Percentiles rank a stretch among this genome's conserved stretches.
These are phyloP conservation scores for Meyerozyma carpophila DNA, from an alignment of 1,139 yeast species.

Conservation along the genomic window DNA sequence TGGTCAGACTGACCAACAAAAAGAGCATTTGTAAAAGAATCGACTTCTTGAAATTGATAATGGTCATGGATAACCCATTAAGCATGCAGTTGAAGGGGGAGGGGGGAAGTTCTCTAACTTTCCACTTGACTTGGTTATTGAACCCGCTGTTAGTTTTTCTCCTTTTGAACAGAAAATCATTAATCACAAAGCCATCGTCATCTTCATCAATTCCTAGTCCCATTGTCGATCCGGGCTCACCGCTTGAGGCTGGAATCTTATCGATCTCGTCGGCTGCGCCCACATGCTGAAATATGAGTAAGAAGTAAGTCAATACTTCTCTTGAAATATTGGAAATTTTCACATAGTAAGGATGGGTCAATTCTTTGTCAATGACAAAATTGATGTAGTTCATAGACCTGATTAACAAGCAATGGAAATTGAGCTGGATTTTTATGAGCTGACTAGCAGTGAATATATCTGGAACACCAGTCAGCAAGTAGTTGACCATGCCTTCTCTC, in stretches of 20 bases:
- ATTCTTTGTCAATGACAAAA: conserved; percentile 42
- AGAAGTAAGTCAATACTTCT: conserved; percentile 37
- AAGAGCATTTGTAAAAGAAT: conserved; percentile 42
- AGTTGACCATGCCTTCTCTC: conserved; percentile 28
- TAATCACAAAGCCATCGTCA: conserved; percentile 45
- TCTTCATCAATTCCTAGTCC: conserved; percentile 23
- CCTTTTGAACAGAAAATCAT: conserved; percentile 41
- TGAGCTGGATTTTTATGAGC: conserved; percentile 38
- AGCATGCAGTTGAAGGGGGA: conserved; percentile 42
- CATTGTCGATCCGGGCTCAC: conserved; percentile 7
- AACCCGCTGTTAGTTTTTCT: conserved; percentile 16
- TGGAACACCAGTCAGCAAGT: conserved; percentile 29
- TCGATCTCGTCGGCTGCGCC: conserved; percentile 4
- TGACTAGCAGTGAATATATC: conserved; percentile 38
- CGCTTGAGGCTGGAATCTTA: conserved; percentile 6
- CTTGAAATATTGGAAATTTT: conserved; percentile 33
- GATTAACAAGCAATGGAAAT: conserved; percentile 40
- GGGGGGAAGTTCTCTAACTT: conserved; percentile 25
- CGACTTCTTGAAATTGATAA: conserved; percentile 41
- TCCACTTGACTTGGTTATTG: conserved; percentile 7
- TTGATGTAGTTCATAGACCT: conserved; percentile 42
- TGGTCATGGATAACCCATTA: conserved; percentile 42
- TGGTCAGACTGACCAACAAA: conserved; percentile 36
- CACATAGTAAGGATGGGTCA: conserved; percentile 31
- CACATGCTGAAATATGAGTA: conserved; percentile 30